Evolutionary conservation across 2,329 filamentous ascomycete genomes (phyloP).

Genomic region (Phaeosphaeriaceae sp.): DNA sequence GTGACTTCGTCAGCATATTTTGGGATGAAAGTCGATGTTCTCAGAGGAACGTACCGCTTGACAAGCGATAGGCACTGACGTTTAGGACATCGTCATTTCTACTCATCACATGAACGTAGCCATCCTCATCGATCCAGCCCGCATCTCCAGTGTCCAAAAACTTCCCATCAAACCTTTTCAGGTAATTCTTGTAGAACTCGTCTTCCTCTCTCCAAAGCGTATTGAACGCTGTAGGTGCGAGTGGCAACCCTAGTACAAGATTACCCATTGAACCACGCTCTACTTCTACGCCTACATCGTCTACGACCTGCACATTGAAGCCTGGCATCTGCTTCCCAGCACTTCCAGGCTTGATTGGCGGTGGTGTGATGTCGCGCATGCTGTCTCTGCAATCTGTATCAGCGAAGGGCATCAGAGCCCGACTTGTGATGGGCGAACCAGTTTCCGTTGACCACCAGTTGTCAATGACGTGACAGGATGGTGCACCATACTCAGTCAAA

Average conservation of each 20-base stretch:
- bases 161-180: conserved; percentile 78
- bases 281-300: conserved; percentile 78
- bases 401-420: conserved; percentile 68
- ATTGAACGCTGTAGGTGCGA: conserved; percentile 85
- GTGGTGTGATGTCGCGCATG: too few species aligned
- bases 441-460: conserved; percentile 79
- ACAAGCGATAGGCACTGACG: conserved; percentile 90
- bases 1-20: too few species aligned
- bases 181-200: conserved; percentile 83
- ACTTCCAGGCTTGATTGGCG: conserved; percentile 78
- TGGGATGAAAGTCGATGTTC: neutral
- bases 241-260: conserved; percentile 81
- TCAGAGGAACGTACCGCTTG: conserved; percentile 67
- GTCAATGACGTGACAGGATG: conserved; percentile 68
- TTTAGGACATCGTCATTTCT: conserved; percentile 88
- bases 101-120: conserved; percentile 68
- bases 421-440: conserved; percentile 70
- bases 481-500: conserved; percentile 68
- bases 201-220: conserved; percentile 86
- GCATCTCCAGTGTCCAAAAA: conserved; percentile 94
- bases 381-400: too few species aligned
- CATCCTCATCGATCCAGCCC: conserved; percentile 80
- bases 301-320: conserved; percentile 84
- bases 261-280: conserved; percentile 82
- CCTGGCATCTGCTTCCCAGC: conserved; percentile 92